Conservation (phyloP, 257 asterid genomes). For the Gentiana dahurica region DNA sequence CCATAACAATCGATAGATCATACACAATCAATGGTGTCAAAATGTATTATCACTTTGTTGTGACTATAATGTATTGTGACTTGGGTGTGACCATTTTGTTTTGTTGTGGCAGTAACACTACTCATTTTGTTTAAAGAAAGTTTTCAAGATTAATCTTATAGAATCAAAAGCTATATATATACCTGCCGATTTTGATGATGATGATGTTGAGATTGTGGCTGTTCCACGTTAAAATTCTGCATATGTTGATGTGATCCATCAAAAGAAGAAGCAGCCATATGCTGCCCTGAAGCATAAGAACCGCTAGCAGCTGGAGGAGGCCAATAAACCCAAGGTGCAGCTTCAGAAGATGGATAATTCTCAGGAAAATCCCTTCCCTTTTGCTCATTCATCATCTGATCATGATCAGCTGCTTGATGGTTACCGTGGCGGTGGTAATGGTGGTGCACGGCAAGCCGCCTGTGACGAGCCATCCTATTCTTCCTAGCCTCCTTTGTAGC, state of each 20-base stretch:
- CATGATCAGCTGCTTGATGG: slow-evolving; percentile 10
- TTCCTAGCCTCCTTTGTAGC: slow-evolving; percentile 89
- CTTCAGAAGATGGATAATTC: slow-evolving; percentile 13
- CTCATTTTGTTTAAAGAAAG: too few species aligned
- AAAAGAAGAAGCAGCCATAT: slow-evolving; percentile 5
- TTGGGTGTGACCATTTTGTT: too few species aligned
- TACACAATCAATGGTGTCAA: too few species aligned
- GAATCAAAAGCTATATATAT: slow-evolving; percentile 2
- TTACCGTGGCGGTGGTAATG: slow-evolving; percentile 28
- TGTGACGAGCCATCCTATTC: slow-evolving; percentile 90
- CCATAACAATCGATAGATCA: too few species aligned
- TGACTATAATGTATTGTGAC: too few species aligned
- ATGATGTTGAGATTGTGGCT: slow-evolving; percentile 20
- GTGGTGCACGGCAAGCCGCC: slow-evolving; percentile 37
- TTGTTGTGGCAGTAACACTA: too few species aligned
- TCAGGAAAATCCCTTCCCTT: slow-evolving; percentile 13
- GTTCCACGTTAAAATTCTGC: slow-evolving; percentile 7
- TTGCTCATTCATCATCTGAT: slow-evolving; percentile 10
- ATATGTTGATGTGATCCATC: slow-evolving; percentile 17
- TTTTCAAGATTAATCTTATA: background rate
- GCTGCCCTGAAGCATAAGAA: slow-evolving; percentile 8
- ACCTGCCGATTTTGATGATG: slow-evolving; percentile 17
- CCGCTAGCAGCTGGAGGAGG: slow-evolving; percentile 15
- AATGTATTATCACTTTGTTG: too few species aligned
- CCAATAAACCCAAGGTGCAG: slow-evolving; percentile 42